These are phyloP conservation scores for Puccinia horiana DNA, from an alignment of 1,284 basidiomycete species.

Conservation along the genomic window DNA sequence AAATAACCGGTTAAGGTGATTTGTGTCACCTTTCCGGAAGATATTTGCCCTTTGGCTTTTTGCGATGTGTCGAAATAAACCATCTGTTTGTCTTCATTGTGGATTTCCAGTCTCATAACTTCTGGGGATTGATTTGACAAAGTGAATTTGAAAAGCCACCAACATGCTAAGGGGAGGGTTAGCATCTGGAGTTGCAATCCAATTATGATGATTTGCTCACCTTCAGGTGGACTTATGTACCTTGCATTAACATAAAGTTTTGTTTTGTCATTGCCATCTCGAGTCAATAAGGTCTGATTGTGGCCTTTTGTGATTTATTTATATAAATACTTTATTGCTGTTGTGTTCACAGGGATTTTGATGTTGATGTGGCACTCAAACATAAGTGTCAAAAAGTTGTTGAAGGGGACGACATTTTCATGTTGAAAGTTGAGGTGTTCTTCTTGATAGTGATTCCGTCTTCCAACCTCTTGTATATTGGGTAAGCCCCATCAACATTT, in stretches of 20 bases:
- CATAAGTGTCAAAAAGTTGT: not conserved
- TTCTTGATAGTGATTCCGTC: not conserved
- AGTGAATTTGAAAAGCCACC: not conserved
- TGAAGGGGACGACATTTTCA: not conserved
- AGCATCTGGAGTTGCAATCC: no score
- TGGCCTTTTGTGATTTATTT: conserved; percentile 29
- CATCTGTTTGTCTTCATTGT: not conserved
- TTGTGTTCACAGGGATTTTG: not conserved
- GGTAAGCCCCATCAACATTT: not conserved
- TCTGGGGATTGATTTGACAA: not conserved
- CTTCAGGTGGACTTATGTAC: conserved; percentile 8
- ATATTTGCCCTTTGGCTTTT: not conserved
- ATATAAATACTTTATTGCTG: conserved; percentile 2
- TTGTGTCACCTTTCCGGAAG: not conserved
- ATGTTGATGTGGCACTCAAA: conserved; percentile 39
- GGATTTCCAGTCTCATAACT: not conserved
- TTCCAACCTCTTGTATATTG: not conserved
- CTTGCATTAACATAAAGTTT: not conserved
- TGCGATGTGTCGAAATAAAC: not conserved
- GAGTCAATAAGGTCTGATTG: not conserved
- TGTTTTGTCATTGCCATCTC: not conserved
- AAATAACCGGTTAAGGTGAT: conserved; percentile 3
- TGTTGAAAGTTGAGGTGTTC: not conserved
- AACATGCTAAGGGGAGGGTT: not conserved
- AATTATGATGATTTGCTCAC: not conserved